phyloP scores from a whole-genome alignment of 345 rosid genomes.

The Arabis hirsuta region DNA sequence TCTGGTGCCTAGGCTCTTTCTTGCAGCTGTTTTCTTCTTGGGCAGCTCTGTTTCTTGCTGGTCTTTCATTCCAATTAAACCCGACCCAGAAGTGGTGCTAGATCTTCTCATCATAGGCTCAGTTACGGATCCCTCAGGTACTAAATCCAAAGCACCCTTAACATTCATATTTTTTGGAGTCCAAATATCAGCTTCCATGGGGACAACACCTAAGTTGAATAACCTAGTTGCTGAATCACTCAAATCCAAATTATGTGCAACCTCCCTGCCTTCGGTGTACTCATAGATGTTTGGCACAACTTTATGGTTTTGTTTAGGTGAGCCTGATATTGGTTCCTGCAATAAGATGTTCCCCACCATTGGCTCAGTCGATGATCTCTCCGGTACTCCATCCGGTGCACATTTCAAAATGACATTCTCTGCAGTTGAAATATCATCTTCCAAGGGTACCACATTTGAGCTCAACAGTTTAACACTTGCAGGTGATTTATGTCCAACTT shows the following conservation, averaged over 20 bases:
- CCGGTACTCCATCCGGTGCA: constrained; percentile 9
- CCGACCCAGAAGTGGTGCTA: constrained; percentile 34
- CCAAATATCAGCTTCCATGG: constrained; percentile 32
- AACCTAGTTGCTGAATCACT: constrained; percentile 40
- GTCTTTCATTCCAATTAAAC: constrained; percentile 42
- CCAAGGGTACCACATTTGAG: constrained; percentile 28
- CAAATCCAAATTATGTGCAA: constrained; percentile 24
- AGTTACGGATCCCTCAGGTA: constrained; percentile 38
- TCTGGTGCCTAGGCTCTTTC: constrained; percentile 66
- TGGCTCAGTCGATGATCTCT: constrained; percentile 31
- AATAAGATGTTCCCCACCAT: constrained; percentile 16
- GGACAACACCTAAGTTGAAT: constrained; percentile 35
- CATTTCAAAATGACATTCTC: constrained; percentile 21
- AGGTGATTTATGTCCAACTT: constrained; percentile 37
- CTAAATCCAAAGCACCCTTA: constrained; percentile 36
- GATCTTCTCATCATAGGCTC: constrained; percentile 40
- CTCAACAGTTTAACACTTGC: constrained; percentile 20
- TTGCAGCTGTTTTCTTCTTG: constrained; percentile 54
- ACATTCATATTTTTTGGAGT: constrained; percentile 20
- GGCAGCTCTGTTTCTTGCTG: constrained; percentile 41
- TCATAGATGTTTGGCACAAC: constrained; percentile 30
- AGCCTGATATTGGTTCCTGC: constrained; percentile 29
- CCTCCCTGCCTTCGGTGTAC: constrained; percentile 27
- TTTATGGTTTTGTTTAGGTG: constrained; percentile 32
- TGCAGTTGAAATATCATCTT: constrained; percentile 15